Percentiles rank a stretch among this genome's conserved stretches.
These are phyloP conservation scores for Ophiostoma tasmaniense DNA, from an alignment of 2,329 filamentous ascomycete species.

Conservation along the genomic window DNA sequence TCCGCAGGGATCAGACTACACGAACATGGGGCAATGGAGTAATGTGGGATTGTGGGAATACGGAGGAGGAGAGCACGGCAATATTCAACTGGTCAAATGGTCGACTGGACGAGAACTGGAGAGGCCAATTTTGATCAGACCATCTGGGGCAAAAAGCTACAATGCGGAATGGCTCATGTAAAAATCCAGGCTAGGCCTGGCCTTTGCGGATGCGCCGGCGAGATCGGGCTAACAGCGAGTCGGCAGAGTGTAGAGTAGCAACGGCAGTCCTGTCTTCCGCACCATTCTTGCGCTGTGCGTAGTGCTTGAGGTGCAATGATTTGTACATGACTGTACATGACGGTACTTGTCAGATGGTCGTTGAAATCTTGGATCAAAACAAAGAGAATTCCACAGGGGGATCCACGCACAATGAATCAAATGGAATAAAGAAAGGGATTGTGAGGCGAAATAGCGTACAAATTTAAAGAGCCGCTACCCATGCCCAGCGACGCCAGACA, in stretches of 20 bases:
- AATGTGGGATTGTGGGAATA: background rate
- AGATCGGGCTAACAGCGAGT: background rate
- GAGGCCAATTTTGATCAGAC: background rate
- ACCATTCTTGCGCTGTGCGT: background rate
- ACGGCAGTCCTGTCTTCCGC: background rate
- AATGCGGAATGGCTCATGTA: background rate
- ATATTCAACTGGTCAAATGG: background rate
- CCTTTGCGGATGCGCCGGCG: background rate
- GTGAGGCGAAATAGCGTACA: background rate
- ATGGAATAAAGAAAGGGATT: background rate
- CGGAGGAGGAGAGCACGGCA: background rate
- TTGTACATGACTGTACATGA: background rate
- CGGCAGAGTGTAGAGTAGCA: background rate
- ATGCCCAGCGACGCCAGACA: background rate
- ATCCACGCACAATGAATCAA: background rate
- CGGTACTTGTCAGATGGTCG: background rate
- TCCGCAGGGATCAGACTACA: background rate
- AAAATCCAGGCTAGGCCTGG: background rate
- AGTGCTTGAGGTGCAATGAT: background rate
- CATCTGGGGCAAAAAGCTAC: background rate
- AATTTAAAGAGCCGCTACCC: background rate
- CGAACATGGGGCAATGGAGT: background rate
- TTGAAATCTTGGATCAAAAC: background rate
- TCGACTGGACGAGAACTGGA: background rate
- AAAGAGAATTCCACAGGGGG: background rate